Base-by-base conservation (phyloP, 129 eudicot species). In the Mikania micrantha region DNA sequence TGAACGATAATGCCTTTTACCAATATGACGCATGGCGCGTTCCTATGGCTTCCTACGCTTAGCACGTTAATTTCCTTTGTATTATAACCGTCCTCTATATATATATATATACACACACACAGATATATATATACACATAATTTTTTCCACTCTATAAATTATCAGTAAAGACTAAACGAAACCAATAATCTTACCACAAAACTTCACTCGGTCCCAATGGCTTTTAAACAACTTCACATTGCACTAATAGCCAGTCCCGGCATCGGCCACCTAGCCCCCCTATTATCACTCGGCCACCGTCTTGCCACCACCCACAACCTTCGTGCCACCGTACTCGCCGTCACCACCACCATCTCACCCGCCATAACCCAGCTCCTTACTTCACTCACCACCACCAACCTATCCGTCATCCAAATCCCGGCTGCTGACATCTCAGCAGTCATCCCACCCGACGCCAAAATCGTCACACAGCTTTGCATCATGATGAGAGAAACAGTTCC, bases 201-300 rank as follows among this genome's bases (percentile, higher is more conserved):
- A 5, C 4, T 47, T 47, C 11, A 47, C 21, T 20, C 20, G 1
- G 9, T 57, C 58, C 29, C 34, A 5, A 81, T 80, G 84, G 67
- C 53, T 15, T 7, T 19, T 56, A 76, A 71, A 52, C 69, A 76
- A n/a, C 88, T 80, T 57, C 86, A 78, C 22, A 22, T 78, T 11
- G 82, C 77, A 4, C 28, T 84, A 0, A 42, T 84, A 38, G 31
- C 86, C 7, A 81, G 82, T 70, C 87, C 85, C 17, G 89, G 89
- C 64, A 59, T 70, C 24, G 89, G 89, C 64, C 90, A 84, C 53
- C 60, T 78, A 50, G 15, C 71, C 64, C 87, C 91, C 5, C 71
- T 50, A 29, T 60, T 82, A 0, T 56, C 64, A 49, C 78, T 85
- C 31, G 77, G 24, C 48, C 66, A 73, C 62, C 74, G 77, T 69